Evolutionary conservation across 2,329 filamentous ascomycete species (phyloP).

Genomic region (Mycogone perniciosa): DNA sequence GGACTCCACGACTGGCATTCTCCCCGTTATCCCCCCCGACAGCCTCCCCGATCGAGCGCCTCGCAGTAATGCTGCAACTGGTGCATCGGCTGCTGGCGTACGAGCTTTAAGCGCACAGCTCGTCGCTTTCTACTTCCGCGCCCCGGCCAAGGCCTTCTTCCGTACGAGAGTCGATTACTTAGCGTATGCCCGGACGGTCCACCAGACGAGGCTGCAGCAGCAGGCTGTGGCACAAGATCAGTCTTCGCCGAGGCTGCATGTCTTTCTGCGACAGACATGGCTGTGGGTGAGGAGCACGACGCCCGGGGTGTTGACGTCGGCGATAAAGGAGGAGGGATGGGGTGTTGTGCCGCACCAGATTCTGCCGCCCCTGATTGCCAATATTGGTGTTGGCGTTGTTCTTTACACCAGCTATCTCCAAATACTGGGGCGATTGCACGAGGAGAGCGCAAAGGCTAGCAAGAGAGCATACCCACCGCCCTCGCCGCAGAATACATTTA

Average conservation of each 20-base stretch:
- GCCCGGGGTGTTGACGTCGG: constrained; percentile 61
- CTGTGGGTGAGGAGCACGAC: constrained; percentile 57
- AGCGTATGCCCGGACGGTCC: constrained; percentile 49
- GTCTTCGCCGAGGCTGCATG: constrained; percentile 27
- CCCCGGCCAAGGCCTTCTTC: constrained; percentile 89
- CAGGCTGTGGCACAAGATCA: constrained; percentile 30
- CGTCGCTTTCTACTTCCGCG: constrained; percentile 85
- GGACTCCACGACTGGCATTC: constrained; percentile 30
- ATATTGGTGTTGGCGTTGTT: constrained; percentile 66
- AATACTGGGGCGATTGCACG: constrained; percentile 58
- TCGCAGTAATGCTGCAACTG: constrained; percentile 53
- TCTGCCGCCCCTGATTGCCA: constrained; percentile 68
- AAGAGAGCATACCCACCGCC: constrained; percentile 68
- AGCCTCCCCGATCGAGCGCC: constrained; percentile 40
- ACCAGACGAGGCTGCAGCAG: constrained; percentile 34
- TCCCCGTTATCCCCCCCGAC: constrained; percentile 39
- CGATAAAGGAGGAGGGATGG: constrained; percentile 66
- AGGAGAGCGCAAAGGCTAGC: constrained; percentile 49
- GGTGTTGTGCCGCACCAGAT: constrained; percentile 68
- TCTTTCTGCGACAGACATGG: constrained; percentile 36
- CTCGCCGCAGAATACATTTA: constrained; percentile 54
- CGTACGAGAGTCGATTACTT: constrained; percentile 81
- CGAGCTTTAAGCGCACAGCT: constrained; percentile 78
- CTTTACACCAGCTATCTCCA: constrained; percentile 72
- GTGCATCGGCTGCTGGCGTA: constrained; percentile 78